Percentiles rank a stretch among this genome's conserved stretches.
Evolutionary conservation across 192 early-diverging fungal species (phyloP).

Genomic region (Gaertneriomyces semiglobifer): DNA sequence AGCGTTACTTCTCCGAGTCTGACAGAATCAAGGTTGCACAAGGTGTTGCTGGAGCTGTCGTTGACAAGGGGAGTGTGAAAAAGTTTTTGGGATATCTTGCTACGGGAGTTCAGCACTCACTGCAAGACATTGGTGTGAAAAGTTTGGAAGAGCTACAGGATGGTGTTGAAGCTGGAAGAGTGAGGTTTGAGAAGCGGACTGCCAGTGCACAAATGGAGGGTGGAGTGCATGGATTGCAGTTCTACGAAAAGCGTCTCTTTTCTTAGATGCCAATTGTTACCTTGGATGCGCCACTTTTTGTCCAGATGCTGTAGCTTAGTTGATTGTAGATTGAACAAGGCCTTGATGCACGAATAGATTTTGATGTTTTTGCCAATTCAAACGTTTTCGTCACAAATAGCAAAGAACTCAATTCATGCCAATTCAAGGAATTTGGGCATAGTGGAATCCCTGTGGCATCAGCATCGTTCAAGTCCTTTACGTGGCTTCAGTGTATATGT

Average conservation of each 20-base stretch:
- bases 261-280: slow-evolving; percentile 2
- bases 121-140: slow-evolving; percentile 93
- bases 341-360: too few species aligned
- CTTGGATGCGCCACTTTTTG: too few species aligned
- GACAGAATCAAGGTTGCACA: slow-evolving; percentile 98
- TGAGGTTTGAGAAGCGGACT: slow-evolving; percentile 93
- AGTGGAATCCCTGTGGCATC: too few species aligned
- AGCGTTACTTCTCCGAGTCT: slow-evolving; percentile 94
- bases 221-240: slow-evolving; percentile 87
- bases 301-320: too few species aligned
- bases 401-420: too few species aligned
- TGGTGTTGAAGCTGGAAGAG: slow-evolving; percentile 62
- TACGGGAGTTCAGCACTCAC: slow-evolving; percentile 91
- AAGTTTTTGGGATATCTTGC: slow-evolving; percentile 89
- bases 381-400: too few species aligned
- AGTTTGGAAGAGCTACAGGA: slow-evolving; percentile 66
- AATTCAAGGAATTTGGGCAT: too few species aligned
- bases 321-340: too few species aligned
- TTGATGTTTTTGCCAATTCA: too few species aligned
- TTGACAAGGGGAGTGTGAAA: slow-evolving; percentile 95
- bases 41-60: slow-evolving; percentile 94
- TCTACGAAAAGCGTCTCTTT: slow-evolving; percentile 63
- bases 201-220: slow-evolving; percentile 94
- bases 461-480: too few species aligned
- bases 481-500: too few species aligned